A percentile compares a stretch with the other conserved stretches of the same genome.
Evolutionary conservation across 2,329 filamentous ascomycete genomes (phyloP).

Genomic region (Calonectria pauciramosa): DNA sequence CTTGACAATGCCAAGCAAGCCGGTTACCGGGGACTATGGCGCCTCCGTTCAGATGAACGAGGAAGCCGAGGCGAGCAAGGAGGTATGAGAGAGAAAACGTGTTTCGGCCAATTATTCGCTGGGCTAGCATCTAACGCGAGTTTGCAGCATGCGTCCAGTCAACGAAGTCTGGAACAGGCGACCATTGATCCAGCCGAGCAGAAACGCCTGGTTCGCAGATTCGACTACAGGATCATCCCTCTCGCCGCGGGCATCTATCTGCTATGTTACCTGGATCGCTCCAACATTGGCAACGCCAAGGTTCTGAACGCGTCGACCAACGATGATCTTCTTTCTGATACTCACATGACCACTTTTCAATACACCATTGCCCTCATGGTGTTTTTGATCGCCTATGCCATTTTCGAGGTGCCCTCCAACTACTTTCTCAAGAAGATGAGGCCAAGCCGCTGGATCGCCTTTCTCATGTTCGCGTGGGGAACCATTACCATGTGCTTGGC

Average conservation of each 20-base stretch:
- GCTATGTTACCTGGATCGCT: conserved; percentile 64
- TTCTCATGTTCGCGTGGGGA: conserved; percentile 50
- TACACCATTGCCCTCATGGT: conserved; percentile 68
- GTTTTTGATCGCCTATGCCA: conserved; percentile 68
- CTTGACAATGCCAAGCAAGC: conserved; percentile 7
- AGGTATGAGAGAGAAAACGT: neutral
- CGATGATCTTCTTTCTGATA: conserved; percentile 55
- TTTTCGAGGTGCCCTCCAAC: conserved; percentile 59
- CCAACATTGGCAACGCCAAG: conserved; percentile 63
- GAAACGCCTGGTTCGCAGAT: conserved; percentile 18
- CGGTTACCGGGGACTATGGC: neutral
- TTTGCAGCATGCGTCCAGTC: neutral
- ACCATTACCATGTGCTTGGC: conserved; percentile 59
- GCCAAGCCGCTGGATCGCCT: conserved; percentile 61
- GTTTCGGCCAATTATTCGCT: neutral
- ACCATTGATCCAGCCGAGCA: neutral
- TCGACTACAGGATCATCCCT: conserved; percentile 39
- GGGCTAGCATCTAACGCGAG: neutral
- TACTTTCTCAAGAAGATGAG: conserved; percentile 62
- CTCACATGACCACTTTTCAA: conserved; percentile 60
- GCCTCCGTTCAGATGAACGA: conserved; percentile 14
- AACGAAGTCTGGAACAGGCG: neutral
- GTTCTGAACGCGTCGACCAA: conserved; percentile 53
- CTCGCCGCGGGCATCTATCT: conserved; percentile 45
- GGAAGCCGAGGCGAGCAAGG: neutral